Conservation (phyloP, 768 basidiomycete species). For the Lenzites betulinus region DNA sequence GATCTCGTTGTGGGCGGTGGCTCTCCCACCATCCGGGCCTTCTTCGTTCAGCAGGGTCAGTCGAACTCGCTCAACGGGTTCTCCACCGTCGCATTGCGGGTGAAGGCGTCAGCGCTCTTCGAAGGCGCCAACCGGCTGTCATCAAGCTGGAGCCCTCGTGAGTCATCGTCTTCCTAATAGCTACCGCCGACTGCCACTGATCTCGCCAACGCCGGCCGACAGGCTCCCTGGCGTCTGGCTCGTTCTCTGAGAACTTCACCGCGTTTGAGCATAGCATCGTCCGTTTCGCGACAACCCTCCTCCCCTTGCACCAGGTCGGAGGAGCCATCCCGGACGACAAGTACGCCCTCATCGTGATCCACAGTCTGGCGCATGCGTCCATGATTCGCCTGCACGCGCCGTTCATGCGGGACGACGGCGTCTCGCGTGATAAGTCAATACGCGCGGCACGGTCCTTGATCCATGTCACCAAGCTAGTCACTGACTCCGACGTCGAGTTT, state of each 20-base stretch:
- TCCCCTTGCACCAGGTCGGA: constrained; percentile 66
- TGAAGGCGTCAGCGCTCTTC: constrained; percentile 76
- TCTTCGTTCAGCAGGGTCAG: constrained; percentile 56
- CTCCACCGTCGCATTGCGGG: constrained; percentile 64
- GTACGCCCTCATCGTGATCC: constrained; percentile 56
- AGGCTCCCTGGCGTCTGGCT: constrained; percentile 46
- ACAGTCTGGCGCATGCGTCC: constrained; percentile 68
- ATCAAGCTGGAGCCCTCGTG: constrained; percentile 63
- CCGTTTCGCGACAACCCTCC: constrained; percentile 62
- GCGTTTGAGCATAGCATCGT: constrained; percentile 63
- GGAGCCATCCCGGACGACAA: constrained; percentile 57
- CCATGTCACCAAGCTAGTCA: constrained; percentile 60
- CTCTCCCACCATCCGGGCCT: constrained; percentile 61
- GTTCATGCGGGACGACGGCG: constrained; percentile 58
- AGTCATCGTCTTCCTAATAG: constrained; percentile 26
- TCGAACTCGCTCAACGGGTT: constrained; percentile 53
- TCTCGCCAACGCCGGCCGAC: constrained; percentile 7
- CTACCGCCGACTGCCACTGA: constrained; percentile 13
- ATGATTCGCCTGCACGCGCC: constrained; percentile 66
- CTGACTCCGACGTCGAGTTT: constrained; percentile 65
- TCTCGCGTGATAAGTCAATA: constrained; percentile 67
- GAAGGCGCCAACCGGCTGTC: constrained; percentile 65
- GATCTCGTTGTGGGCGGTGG: constrained; percentile 52
- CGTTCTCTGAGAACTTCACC: constrained; percentile 59
- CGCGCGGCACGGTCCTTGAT: constrained; percentile 62